Evolutionary conservation across 495 filamentous ascomycete species (phyloP).

Genomic region (Cercophora samala): DNA sequence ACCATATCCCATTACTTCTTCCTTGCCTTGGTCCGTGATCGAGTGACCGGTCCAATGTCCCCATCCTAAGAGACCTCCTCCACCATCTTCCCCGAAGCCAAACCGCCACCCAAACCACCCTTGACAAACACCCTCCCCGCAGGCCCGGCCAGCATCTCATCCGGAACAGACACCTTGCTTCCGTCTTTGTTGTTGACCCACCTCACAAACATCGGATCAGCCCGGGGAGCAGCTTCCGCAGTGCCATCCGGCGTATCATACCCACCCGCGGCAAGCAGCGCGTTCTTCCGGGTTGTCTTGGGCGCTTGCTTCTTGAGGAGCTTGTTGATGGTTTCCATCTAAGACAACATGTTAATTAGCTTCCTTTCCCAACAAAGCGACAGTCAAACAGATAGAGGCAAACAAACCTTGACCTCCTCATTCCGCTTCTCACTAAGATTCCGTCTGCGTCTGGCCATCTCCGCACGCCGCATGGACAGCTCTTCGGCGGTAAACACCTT

Average conservation of each 20-base stretch:
- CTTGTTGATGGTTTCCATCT: conserved; percentile 99
- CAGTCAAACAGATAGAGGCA: neutral
- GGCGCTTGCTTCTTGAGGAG: conserved; percentile 93
- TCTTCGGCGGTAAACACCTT: conserved; percentile 92
- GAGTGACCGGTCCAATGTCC: neutral
- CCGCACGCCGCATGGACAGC: conserved; percentile 86
- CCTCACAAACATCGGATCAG: conserved; percentile 68
- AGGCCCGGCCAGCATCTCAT: conserved; percentile 73
- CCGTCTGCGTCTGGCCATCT: conserved; percentile 93
- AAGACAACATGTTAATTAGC: neutral
- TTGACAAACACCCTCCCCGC: conserved; percentile 58
- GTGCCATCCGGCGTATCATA: conserved; percentile 54
- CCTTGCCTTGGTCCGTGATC: neutral
- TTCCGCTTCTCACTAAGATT: conserved; percentile 98
- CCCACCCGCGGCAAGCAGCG: conserved; percentile 25
- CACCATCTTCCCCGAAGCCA: conserved; percentile 39
- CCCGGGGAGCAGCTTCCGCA: conserved; percentile 42
- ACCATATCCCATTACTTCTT: neutral
- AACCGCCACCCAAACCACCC: conserved; percentile 29
- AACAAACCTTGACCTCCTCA: conserved; percentile 90
- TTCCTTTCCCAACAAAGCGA: neutral
- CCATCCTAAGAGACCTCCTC: conserved; percentile 35
- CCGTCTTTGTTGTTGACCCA: conserved; percentile 74
- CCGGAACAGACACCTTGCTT: conserved; percentile 67
- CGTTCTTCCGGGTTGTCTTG: conserved; percentile 61